Evolutionary conservation across 2,329 filamentous ascomycete species (phyloP).

Genomic region (Colletotrichum lindemuthianum): DNA sequence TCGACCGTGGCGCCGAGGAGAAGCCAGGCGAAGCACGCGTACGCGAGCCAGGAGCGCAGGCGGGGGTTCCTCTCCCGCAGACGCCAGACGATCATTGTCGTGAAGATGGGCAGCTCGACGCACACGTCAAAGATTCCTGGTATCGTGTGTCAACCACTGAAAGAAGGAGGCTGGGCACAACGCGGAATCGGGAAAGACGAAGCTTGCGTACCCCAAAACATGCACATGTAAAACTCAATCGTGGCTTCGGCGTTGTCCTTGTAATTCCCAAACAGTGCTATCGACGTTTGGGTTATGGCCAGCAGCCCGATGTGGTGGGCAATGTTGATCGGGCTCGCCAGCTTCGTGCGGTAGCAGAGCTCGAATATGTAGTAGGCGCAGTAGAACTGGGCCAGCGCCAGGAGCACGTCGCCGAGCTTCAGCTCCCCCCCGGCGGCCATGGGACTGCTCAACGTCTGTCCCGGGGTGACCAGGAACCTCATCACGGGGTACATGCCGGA

Average conservation of each 20-base stretch:
- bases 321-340: conserved; percentile 33
- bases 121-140: conserved; percentile 29
- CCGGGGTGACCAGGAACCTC: conserved; percentile 22
- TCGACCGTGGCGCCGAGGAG: conserved; percentile 21
- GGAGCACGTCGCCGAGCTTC: conserved; percentile 33
- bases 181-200: accelerated
- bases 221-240: conserved; percentile 36
- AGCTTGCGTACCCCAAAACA: conserved; percentile 29
- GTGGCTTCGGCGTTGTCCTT: conserved; percentile 22
- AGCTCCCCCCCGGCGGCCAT: conserved; percentile 15
- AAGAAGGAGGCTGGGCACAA: not conserved
- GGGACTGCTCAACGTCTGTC: conserved; percentile 6
- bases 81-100: conserved; percentile 33
- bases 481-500: conserved; percentile 33
- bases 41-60: conserved; percentile 18
- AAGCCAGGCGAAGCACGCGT: conserved; percentile 21
- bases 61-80: conserved; percentile 9
- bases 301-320: conserved; percentile 37
- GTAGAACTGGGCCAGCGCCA: conserved; percentile 31
- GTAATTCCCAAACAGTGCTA: conserved; percentile 29
- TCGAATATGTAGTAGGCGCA: conserved; percentile 38
- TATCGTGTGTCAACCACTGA: no score
- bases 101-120: conserved; percentile 33
- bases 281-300: conserved; percentile 32
- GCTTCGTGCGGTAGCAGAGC: conserved; percentile 33